These are phyloP conservation scores for Aspergillus asperescens DNA, from an alignment of 495 filamentous ascomycete genomes.

Conservation along the genomic window DNA sequence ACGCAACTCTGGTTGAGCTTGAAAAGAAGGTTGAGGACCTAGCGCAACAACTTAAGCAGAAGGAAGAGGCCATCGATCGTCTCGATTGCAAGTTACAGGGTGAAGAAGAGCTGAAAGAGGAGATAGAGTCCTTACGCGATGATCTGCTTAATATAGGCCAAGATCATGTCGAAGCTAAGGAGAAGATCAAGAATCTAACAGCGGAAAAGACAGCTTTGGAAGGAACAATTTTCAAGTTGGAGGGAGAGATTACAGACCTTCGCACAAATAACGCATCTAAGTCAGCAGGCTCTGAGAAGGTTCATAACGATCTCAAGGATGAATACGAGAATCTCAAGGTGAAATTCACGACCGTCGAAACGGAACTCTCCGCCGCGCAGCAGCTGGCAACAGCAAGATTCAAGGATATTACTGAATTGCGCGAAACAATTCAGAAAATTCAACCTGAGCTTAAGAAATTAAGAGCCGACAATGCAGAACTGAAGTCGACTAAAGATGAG, in stretches of 20 bases:
- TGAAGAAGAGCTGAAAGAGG: slow-evolving; percentile 76
- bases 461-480: slow-evolving; percentile 64
- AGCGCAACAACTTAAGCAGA: slow-evolving; percentile 60
- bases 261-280: slow-evolving; percentile 47
- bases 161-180: slow-evolving; percentile 77
- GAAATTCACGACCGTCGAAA: slow-evolving; percentile 64
- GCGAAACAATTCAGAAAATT: slow-evolving; percentile 71
- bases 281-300: slow-evolving; percentile 48
- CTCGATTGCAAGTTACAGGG: slow-evolving; percentile 62
- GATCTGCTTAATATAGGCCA: slow-evolving; percentile 69
- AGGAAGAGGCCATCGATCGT: slow-evolving; percentile 63
- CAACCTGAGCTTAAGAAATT: slow-evolving; percentile 79
- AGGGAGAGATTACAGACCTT: slow-evolving; percentile 57
- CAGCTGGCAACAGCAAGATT: slow-evolving; percentile 80
- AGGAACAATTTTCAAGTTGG: slow-evolving; percentile 58
- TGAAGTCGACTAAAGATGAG: slow-evolving; percentile 67
- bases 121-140: slow-evolving; percentile 79
- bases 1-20: slow-evolving; percentile 37
- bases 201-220: slow-evolving; percentile 57
- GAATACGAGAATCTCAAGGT: slow-evolving; percentile 73
- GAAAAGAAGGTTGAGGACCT: slow-evolving; percentile 50
- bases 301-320: slow-evolving; percentile 53
- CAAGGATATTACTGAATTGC: slow-evolving; percentile 77
- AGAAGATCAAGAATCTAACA: slow-evolving; percentile 63
- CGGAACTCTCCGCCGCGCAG: slow-evolving; percentile 79